Percentiles rank a stretch among this genome's conserved stretches.
Evolutionary conservation across 1,284 basidiomycete species (phyloP).

Genomic region (Inonotus hispidus): DNA sequence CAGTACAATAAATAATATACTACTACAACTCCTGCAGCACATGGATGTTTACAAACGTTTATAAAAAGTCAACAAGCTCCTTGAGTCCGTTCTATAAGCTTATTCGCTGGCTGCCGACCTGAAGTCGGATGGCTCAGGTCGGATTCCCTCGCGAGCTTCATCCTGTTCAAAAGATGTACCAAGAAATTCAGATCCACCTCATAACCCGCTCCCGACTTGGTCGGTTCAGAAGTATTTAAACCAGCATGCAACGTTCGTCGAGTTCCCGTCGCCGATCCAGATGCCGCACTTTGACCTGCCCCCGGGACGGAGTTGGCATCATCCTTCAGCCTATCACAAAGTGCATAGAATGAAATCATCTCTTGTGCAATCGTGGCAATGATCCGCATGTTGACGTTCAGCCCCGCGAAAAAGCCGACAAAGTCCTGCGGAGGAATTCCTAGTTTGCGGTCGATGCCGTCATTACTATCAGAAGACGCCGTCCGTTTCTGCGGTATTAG

Average conservation of each 20-base stretch:
- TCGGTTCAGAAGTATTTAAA: neutral
- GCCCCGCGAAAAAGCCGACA: conserved; percentile 76
- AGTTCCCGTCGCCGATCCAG: neutral
- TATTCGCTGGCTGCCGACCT: conserved; percentile 51
- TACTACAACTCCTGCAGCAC: neutral
- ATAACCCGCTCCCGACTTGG: conserved; percentile 16
- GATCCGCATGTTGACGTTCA: conserved; percentile 80
- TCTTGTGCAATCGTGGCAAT: conserved; percentile 89
- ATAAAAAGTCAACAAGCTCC: conserved; percentile 22
- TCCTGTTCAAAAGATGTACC: conserved; percentile 49
- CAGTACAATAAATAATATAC: neutral
- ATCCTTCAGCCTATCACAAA: conserved; percentile 81
- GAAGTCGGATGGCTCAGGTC: conserved; percentile 53
- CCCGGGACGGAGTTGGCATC: conserved; percentile 30
- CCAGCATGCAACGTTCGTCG: conserved; percentile 1
- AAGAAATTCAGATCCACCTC: conserved; percentile 50
- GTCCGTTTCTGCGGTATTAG: conserved; percentile 9
- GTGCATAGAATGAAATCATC: conserved; percentile 82
- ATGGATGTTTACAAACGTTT: too few relatives aligned
- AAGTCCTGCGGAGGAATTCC: conserved; percentile 53
- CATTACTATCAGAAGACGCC: neutral
- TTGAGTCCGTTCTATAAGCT: conserved; percentile 62
- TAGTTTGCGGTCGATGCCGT: conserved; percentile 16
- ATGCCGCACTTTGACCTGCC: neutral
- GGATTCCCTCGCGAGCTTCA: conserved; percentile 63